These are phyloP conservation scores for Scutellaria galericulata DNA, from an alignment of 257 asterid species.

Conservation along the genomic window DNA sequence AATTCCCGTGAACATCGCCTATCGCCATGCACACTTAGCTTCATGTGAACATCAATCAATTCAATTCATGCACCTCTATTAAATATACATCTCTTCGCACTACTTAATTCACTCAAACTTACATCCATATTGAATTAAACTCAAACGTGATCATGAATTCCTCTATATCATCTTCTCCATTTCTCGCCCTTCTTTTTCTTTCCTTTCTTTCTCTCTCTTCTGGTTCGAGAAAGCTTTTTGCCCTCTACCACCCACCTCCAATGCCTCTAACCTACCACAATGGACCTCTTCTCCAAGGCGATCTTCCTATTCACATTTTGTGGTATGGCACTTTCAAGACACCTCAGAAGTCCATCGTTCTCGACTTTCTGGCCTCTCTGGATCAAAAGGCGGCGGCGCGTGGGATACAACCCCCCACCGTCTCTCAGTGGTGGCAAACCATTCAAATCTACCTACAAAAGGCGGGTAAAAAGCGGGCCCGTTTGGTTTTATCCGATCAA, in stretches of 20 bases:
- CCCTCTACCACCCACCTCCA: conserved; percentile 40
- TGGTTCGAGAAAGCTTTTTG: conserved; percentile 35
- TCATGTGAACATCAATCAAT: no score
- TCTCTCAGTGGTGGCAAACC: conserved; percentile 44
- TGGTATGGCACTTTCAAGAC: conserved; percentile 46
- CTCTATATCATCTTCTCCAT: neutral
- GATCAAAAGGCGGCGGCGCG: neutral
- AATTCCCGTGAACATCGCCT: no score
- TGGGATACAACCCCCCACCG: conserved; percentile 26
- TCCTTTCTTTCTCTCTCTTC: neutral
- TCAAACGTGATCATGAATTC: conserved; percentile 8
- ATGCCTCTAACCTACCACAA: conserved; percentile 38
- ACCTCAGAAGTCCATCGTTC: conserved; percentile 38
- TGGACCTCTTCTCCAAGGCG: conserved; percentile 34
- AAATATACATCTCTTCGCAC: no score
- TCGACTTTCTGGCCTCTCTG: conserved; percentile 38
- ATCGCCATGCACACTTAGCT: no score
- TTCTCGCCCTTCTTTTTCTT: conserved; percentile 31
- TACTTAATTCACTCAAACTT: no score
- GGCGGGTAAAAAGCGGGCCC: conserved; percentile 33
- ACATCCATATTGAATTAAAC: neutral
- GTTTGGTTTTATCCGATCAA: conserved; percentile 25
- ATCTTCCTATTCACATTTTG: conserved; percentile 25
- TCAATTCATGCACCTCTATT: no score
- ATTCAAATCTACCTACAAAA: conserved; percentile 32